Conservation (phyloP, 2,329 filamentous ascomycete species). For the Trichoderma semiorbis region DNA sequence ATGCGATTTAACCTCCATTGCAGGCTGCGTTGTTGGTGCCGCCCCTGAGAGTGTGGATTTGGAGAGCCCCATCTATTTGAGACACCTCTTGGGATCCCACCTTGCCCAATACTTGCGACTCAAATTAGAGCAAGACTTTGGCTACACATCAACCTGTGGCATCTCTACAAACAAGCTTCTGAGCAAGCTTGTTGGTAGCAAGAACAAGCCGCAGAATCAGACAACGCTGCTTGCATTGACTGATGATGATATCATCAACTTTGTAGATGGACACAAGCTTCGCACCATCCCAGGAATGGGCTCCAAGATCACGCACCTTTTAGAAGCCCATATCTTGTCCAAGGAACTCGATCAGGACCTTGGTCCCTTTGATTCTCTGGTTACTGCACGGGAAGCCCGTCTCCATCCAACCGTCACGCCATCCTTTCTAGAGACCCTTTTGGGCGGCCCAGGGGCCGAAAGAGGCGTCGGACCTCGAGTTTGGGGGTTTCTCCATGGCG, state of each 20-base stretch:
- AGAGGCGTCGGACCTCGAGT: constrained; percentile 68
- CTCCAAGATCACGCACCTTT: constrained; percentile 54
- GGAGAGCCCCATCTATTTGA: constrained; percentile 46
- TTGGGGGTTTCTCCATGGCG: constrained; percentile 77
- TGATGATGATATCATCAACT: constrained; percentile 53
- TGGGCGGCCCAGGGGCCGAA: constrained; percentile 67
- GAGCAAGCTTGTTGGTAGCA: constrained; percentile 77
- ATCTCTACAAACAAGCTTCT: constrained; percentile 84
- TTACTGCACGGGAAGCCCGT: constrained; percentile 66
- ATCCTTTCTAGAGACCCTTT: constrained; percentile 61
- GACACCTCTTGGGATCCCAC: constrained; percentile 75
- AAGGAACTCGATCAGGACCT: constrained; percentile 31
- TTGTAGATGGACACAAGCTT: constrained; percentile 73
- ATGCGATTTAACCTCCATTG: constrained; percentile 68
- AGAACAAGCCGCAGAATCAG: constrained; percentile 84
- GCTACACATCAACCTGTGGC: constrained; percentile 84
- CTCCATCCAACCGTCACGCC: constrained; percentile 60
- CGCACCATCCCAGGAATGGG: constrained; percentile 84
- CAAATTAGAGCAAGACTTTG: constrained; percentile 69
- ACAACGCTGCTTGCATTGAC: constrained; percentile 74
- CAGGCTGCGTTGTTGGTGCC: constrained; percentile 54
- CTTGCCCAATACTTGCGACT: constrained; percentile 70
- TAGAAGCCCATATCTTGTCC: constrained; percentile 53
- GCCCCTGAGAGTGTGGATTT: constrained; percentile 25
- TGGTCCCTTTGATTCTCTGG: constrained; percentile 38